phyloP scores from a whole-genome alignment of 2,329 filamentous ascomycete genomes.

The Zymoseptoria pseudotritici region DNA sequence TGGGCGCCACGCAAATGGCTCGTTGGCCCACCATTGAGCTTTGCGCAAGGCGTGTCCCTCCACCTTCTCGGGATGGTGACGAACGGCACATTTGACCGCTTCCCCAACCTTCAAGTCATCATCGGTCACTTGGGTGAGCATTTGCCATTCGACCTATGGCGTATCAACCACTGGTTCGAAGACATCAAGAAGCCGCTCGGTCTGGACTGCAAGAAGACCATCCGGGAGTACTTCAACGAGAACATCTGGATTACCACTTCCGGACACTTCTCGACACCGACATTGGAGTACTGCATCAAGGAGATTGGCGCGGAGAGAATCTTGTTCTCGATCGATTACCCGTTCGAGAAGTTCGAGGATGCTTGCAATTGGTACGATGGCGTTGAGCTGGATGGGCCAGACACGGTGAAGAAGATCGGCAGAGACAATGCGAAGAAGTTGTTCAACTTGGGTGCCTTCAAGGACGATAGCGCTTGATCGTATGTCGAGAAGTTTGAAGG shows the following conservation, averaged over 20 bases:
- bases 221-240: constrained; percentile 46
- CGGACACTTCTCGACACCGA: constrained; percentile 49
- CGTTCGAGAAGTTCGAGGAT: constrained; percentile 25
- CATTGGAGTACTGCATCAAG: constrained; percentile 43
- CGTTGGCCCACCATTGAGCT: constrained; percentile 52
- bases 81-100: constrained; percentile 44
- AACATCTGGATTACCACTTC: constrained; percentile 53
- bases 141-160: constrained; percentile 46
- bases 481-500: not conserved
- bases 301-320: constrained; percentile 36
- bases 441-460: constrained; percentile 22
- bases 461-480: constrained; percentile 12
- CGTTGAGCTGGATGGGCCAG: constrained; percentile 12
- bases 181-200: constrained; percentile 48
- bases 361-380: constrained; percentile 25
- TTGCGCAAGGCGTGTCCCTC: constrained; percentile 52
- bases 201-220: constrained; percentile 41
- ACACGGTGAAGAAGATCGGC: constrained; percentile 21
- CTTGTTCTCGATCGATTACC: constrained; percentile 27
- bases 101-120: constrained; percentile 42
- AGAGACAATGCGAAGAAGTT: constrained; percentile 26
- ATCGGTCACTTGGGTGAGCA: constrained; percentile 44
- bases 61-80: constrained; percentile 49
- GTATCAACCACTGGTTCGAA: constrained; percentile 46
- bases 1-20: constrained; percentile 54